Percentiles rank a stretch among this genome's conserved stretches.
phyloP scores from a whole-genome alignment of 2,329 filamentous ascomycete genomes.

The Beauveria australis region DNA sequence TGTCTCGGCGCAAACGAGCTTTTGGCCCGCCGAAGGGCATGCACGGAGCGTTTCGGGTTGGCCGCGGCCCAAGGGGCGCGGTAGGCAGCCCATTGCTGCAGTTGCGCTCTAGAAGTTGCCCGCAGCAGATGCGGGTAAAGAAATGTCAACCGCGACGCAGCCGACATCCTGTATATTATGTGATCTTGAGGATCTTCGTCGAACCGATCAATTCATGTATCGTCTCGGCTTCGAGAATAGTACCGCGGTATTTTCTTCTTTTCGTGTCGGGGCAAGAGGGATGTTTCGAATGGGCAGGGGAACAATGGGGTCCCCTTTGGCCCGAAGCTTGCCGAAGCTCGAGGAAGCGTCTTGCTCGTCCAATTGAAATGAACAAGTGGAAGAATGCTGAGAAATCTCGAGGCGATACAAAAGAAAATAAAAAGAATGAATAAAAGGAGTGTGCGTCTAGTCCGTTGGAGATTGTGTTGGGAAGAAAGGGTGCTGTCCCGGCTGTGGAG shows the following conservation, averaged over 20 bases:
- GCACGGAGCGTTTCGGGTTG: background rate
- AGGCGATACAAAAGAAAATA: background rate
- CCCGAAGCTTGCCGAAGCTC: background rate
- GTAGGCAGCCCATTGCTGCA: constrained; percentile 20
- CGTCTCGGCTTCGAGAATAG: background rate
- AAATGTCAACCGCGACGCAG: constrained; percentile 51
- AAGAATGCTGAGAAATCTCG: background rate
- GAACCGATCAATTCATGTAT: background rate
- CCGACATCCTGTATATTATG: constrained; percentile 42
- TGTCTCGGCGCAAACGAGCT: constrained; percentile 46
- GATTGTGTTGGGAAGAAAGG: background rate
- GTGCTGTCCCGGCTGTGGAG: background rate
- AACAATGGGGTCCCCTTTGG: background rate
- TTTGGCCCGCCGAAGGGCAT: constrained; percentile 21
- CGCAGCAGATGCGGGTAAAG: constrained; percentile 62
- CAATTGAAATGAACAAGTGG: background rate
- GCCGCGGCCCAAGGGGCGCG: background rate
- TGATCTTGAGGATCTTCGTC: background rate
- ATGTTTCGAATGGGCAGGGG: background rate
- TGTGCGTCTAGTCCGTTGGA: background rate
- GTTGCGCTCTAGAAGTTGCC: constrained; percentile 25
- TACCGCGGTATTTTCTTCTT: background rate
- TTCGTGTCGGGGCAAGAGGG: background rate
- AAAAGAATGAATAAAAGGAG: background rate
- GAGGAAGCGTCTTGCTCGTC: background rate